phyloP scores from a whole-genome alignment of 164 flowering plant genomes.

The Vitis amurensis region DNA sequence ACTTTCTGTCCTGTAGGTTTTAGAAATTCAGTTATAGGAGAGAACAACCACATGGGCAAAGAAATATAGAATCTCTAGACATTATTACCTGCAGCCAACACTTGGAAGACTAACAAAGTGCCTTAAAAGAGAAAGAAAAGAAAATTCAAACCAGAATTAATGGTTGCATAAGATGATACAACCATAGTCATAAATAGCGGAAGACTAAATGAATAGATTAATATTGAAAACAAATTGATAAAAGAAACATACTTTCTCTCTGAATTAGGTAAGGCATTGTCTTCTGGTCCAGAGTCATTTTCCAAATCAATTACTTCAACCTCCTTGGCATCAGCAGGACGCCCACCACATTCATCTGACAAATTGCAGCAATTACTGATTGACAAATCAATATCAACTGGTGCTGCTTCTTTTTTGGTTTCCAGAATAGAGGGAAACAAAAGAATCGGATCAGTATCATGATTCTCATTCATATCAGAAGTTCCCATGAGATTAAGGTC shows the following conservation, averaged over 20 bases:
- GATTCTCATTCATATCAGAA: conserved; percentile 59
- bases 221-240: conserved; percentile 2
- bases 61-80: not conserved
- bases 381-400: conserved; percentile 58
- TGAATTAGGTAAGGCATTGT: conserved; percentile 25
- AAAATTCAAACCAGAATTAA: conserved; percentile 1
- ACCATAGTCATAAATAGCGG: conserved; percentile 1
- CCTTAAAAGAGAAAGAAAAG: not conserved
- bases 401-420: conserved; percentile 34
- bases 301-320: conserved; percentile 72
- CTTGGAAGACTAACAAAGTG: not conserved
- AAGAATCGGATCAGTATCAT: conserved; percentile 30
- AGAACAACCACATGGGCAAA: conserved; percentile 6
- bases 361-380: conserved; percentile 41
- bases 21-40: conserved; percentile 4
- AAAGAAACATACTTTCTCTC: conserved; percentile 44
- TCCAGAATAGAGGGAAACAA: conserved; percentile 36
- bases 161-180: not conserved
- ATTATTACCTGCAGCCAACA: not conserved
- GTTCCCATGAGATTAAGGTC: conserved; percentile 82
- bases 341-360: conserved; percentile 31
- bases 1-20: conserved; percentile 51
- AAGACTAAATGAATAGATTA: not conserved
- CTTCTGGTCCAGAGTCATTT: conserved; percentile 48
- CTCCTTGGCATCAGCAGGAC: conserved; percentile 39